Evolutionary conservation across 129 eudicot species (phyloP).

Genomic region (Arctium lappa): DNA sequence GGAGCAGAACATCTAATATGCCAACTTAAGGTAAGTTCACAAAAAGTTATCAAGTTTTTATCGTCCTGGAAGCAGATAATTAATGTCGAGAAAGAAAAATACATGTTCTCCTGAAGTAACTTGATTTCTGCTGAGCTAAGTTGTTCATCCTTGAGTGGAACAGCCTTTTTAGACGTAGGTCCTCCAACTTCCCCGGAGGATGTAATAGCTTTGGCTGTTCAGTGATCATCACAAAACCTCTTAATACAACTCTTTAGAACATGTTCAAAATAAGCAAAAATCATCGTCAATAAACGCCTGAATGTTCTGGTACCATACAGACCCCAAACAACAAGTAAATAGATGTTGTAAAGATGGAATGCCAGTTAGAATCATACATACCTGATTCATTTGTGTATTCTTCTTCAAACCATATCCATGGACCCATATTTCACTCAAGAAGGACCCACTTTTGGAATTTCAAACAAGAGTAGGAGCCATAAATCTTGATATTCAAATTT

Average conservation of each 20-base stretch:
- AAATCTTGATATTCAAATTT: no score
- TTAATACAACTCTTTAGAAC: neutral
- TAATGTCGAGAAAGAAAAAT: neutral
- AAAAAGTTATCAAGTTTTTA: neutral
- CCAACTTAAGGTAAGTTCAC: neutral
- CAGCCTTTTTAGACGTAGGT: constrained; percentile 39
- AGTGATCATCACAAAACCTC: constrained; percentile 26
- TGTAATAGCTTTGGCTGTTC: constrained; percentile 62
- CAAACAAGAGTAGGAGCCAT: no score
- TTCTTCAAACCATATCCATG: no score
- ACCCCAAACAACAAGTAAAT: no score
- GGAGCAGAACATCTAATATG: neutral
- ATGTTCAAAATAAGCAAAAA: no score
- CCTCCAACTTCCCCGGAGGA: constrained; percentile 38
- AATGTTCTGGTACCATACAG: no score
- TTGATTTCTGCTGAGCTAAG: constrained; percentile 70
- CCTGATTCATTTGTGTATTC: no score
- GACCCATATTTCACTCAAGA: no score
- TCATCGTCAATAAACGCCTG: no score
- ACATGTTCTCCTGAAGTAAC: constrained; percentile 80
- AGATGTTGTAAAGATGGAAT: no score
- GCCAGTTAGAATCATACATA: no score
- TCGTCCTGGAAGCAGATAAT: neutral
- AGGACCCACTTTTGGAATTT: no score
- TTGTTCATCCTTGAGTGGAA: constrained; percentile 45